Evolutionary conservation across 768 basidiomycete species (phyloP).

Genomic region (Naematelia encephala): DNA sequence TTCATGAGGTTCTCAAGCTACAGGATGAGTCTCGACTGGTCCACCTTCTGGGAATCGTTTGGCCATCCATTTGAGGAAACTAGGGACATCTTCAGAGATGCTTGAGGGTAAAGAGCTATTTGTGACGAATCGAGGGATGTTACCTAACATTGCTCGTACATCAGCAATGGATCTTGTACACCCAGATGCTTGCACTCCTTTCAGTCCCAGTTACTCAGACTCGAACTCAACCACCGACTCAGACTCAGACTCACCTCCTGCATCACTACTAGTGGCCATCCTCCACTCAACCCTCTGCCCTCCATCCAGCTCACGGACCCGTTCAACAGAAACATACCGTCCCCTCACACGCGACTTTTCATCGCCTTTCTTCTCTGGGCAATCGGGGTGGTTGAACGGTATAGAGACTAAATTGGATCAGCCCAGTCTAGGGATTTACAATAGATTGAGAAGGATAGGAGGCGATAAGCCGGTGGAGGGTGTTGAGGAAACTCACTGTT

Average conservation of each 20-base stretch:
- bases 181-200: not conserved
- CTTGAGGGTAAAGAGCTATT: conserved; percentile 41
- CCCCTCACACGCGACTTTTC: conserved; percentile 41
- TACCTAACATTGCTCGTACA: conserved; percentile 27
- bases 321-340: conserved; percentile 47
- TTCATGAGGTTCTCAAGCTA: not conserved
- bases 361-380: conserved; percentile 30
- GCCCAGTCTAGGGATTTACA: not conserved
- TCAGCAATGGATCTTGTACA: too few relatives aligned
- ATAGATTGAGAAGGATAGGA: not conserved
- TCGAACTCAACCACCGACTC: not conserved
- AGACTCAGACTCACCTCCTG: conserved; percentile 40
- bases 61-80: conserved; percentile 45
- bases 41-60: conserved; percentile 6
- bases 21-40: conserved; percentile 1
- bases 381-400: conserved; percentile 44
- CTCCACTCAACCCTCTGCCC: conserved; percentile 45
- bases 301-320: conserved; percentile 31
- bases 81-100: conserved; percentile 50
- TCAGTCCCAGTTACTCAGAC: not conserved
- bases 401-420: conserved; percentile 33
- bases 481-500: conserved; percentile 31
- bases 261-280: conserved; percentile 47
- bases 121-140: conserved; percentile 47
- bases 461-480: conserved; percentile 10